These are phyloP conservation scores for Saitoella complicata DNA, from an alignment of 805 yeast genomes.

Conservation along the genomic window DNA sequence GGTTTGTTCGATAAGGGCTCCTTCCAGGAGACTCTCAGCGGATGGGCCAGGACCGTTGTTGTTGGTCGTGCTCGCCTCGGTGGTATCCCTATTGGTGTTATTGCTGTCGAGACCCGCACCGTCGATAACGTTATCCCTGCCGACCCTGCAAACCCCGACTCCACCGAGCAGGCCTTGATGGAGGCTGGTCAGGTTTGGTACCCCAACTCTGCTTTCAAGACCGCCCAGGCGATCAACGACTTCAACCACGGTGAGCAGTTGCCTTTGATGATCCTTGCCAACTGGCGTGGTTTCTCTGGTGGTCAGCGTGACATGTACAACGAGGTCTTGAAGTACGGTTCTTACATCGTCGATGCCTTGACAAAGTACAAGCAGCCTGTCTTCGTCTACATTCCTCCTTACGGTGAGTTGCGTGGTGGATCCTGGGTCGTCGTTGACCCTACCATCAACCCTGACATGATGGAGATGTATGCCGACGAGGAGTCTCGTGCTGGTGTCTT, in stretches of 20 bases:
- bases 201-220: conserved; percentile 97
- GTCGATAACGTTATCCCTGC: conserved; percentile 89
- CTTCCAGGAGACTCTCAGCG: conserved; percentile 89
- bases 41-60: conserved; percentile 98
- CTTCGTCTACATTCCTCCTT: conserved; percentile 92
- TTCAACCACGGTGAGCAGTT: conserved; percentile 96
- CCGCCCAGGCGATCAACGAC: conserved; percentile 95
- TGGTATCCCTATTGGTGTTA: conserved; percentile 97
- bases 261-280: conserved; percentile 93
- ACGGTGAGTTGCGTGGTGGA: conserved; percentile 98
- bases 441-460: conserved; percentile 87
- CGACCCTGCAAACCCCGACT: conserved; percentile 94
- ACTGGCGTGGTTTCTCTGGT: conserved; percentile 99
- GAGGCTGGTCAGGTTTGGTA: conserved; percentile 99
- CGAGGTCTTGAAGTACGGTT: conserved; percentile 93
- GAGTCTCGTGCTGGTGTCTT: conserved; percentile 94
- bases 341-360: conserved; percentile 91
- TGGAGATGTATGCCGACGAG: conserved; percentile 98
- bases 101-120: conserved; percentile 84
- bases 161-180: conserved; percentile 70
- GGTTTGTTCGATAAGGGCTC: conserved; percentile 90
- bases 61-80: conserved; percentile 98
- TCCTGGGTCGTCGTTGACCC: conserved; percentile 99
- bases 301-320: conserved; percentile 99
- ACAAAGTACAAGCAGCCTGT: conserved; percentile 94